Conservation (phyloP, 2,329 filamentous ascomycete species). For the Paraphoma sp. region DNA sequence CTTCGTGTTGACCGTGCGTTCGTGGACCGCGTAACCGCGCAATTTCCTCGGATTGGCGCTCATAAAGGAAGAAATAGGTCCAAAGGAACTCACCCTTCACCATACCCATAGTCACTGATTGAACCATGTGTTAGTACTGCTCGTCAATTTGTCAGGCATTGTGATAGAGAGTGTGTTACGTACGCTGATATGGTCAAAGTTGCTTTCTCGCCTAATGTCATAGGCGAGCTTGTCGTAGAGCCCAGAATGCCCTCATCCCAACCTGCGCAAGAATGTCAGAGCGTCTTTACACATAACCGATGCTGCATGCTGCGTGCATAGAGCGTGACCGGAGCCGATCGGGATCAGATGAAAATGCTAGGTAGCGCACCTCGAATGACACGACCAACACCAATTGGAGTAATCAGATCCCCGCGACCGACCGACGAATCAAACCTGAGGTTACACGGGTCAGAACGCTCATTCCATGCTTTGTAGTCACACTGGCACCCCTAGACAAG, state of each 20-base stretch:
- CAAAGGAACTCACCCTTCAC: constrained; percentile 39
- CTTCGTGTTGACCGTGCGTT: constrained; percentile 2
- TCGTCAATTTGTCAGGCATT: neutral
- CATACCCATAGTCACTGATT: constrained; percentile 47
- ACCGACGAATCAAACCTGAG: constrained; percentile 87
- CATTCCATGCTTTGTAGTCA: no score
- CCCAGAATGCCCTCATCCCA: constrained; percentile 72
- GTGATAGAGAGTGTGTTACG: constrained; percentile 35
- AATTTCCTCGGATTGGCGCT: constrained; percentile 3
- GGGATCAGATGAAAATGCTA: neutral
- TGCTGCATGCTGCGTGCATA: constrained; percentile 5
- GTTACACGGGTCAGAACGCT: constrained; percentile 15
- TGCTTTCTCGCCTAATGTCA: constrained; percentile 91
- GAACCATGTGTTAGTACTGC: constrained; percentile 22
- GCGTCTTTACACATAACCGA: constrained; percentile 8
- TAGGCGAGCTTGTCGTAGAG: constrained; percentile 55
- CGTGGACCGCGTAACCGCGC: constrained; percentile 1
- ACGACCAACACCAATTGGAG: constrained; percentile 78
- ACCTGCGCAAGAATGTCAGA: constrained; percentile 44
- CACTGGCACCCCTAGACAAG: neutral
- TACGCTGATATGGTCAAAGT: constrained; percentile 82
- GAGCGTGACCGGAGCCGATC: constrained; percentile 4
- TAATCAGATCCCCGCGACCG: constrained; percentile 77
- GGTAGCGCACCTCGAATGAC: constrained; percentile 80
- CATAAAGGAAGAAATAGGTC: constrained; percentile 5